Evolutionary conservation across 176 grass and related monocot species (phyloP), one percentile per base, ranked within the genome.

Genomic region (Leersia perrieri): DNA sequence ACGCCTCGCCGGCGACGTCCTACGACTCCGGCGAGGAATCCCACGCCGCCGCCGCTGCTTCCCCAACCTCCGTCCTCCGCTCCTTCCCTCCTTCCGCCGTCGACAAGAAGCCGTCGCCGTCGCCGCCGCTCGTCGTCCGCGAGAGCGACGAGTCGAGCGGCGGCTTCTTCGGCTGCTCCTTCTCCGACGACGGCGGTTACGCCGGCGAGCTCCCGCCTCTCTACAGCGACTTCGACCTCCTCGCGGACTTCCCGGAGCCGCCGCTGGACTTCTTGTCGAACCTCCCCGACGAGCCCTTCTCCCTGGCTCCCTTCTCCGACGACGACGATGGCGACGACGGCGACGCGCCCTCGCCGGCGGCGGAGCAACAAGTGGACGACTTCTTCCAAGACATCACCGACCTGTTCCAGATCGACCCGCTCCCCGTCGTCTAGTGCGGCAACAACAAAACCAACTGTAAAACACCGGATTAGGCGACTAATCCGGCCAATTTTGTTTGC

Each of bases 341-440:
- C 45, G 49, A 53, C 49, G 49, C 49, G 18, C 49, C 49, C 33
- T 5, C 82, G 34, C 70, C 75, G 28, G 55, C 88, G 51, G 77
- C 35, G 35, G 28, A 13, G 70, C 92, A 79, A 75, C 92, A 79
- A 26, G 79, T 73, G n/a, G 96, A 98, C 55, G 92, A 91, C 49
- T 93, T 75, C 45, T 99, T 95, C 70, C 44, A 92, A 8, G 96
- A 99, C 63, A 99, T 99, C 81, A 80, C 85, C 67, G 96, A 99
- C 76, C 84, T 99, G 31, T 99, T 99, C 75, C 84, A 85, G n/a
- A 60, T 95, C 60, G 94, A 97, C 26, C 87, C 87, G 4, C 87
- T 94, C 22, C 78, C 86, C 16, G 64, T 70, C 64, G 73, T 89
- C 10, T 95, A 83, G 87, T 11, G 47, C 26, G 29, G 16, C 75